These are phyloP conservation scores for Pichia heedii DNA, from an alignment of 805 yeast species.

Conservation along the genomic window DNA sequence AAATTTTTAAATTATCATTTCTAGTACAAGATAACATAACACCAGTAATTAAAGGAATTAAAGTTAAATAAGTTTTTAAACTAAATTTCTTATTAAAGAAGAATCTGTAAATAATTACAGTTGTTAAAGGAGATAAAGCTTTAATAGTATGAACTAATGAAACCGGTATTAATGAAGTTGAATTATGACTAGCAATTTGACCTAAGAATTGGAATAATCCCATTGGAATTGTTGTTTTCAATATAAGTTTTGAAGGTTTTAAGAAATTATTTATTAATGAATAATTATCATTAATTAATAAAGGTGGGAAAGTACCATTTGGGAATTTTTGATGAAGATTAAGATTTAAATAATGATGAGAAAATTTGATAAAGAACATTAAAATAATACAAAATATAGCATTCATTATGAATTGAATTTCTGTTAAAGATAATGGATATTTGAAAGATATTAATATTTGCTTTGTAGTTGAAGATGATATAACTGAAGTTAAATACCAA, in stretches of 20 bases:
- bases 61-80: constrained; percentile 61
- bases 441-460: constrained; percentile 58
- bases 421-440: constrained; percentile 84
- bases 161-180: constrained; percentile 90
- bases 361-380: constrained; percentile 16
- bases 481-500: constrained; percentile 78
- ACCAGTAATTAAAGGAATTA: constrained; percentile 72
- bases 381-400: constrained; percentile 44
- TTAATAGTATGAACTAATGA: constrained; percentile 91
- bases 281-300: constrained; percentile 24
- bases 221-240: constrained; percentile 80
- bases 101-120: constrained; percentile 69
- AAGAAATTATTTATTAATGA: constrained; percentile 32
- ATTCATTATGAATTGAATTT: constrained; percentile 75
- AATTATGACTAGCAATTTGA: constrained; percentile 82
- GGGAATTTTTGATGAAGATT: constrained; percentile 31
- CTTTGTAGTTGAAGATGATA: constrained; percentile 77
- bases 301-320: constrained; percentile 39
- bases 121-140: constrained; percentile 81
- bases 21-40: constrained; percentile 73
- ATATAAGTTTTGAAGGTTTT: constrained; percentile 42
- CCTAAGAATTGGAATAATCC: constrained; percentile 90
- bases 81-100: constrained; percentile 52
- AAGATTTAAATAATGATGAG: constrained; percentile 5
- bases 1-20: constrained; percentile 21